Base-by-base conservation (phyloP, 2,329 filamentous ascomycete species). In the Zymoseptoria tritici region DNA sequence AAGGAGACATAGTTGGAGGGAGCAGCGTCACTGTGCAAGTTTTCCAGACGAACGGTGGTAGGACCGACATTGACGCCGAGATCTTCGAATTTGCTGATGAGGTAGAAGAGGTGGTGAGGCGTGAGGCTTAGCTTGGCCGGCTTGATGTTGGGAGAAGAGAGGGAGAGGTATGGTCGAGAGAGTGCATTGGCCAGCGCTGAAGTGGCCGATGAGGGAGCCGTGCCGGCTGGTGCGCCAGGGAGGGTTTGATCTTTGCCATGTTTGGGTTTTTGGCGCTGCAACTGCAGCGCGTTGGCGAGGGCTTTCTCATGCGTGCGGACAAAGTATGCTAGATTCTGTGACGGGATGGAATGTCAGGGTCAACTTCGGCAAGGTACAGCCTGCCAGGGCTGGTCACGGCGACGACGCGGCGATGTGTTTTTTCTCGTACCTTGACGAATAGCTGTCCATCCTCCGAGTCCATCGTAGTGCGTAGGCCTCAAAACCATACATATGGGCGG, bases 231-330 rank as follows among this genome's bases (percentile, higher is more conserved):
- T 20, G 77, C 72, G 36, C 73, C 71, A 16, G 73, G 70, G 60
- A 66, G 61, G 71, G 73, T 60, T 58, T 67, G 64, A 4, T 64
- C 62, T 54, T 65, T 67, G 60, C 67, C 68, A 85, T 92, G 85
- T 69, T 87, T 88, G 49, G 81, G 78, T 63, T 84, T 83, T 70
- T 90, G 87, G 69, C 90, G 85, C 74, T 88, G 87, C 68, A 95
- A 82, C 75, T 97, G 93, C 64, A 97, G 81, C 69, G 93, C 93
- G 79, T 97, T 97, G 73, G 94, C 94, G 64, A 99, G 84, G 46
- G 92, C 93, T 78, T 96, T 96, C 78, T 99, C 94, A 80, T 99
- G 91, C 58, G 91, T 96, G 64, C 92, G 91, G 77, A 99, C 91
- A 77, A 96, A 97, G 78, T 88, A 88, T 73, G 93, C 92, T 74